phyloP scores from a whole-genome alignment of 1,284 basidiomycete genomes.

The Garcileccinum viscosum region DNA sequence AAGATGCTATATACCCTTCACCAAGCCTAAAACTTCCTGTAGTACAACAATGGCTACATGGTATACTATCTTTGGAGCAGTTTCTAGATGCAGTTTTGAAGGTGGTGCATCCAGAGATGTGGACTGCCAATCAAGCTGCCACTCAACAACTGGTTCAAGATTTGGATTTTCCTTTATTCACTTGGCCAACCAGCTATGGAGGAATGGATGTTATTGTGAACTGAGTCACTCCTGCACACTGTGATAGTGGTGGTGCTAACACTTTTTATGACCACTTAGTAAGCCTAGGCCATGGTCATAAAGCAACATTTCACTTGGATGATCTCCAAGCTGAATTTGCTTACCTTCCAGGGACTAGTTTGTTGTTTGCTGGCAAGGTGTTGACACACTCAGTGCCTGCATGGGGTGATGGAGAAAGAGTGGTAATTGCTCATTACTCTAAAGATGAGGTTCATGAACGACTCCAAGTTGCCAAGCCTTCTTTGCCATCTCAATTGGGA shows the following conservation, averaged over 20 bases:
- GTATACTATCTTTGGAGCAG: neutral
- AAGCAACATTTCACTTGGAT: constrained; percentile 1
- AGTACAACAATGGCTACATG: neutral
- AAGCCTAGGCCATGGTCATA: constrained; percentile 5
- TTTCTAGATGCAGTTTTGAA: neutral
- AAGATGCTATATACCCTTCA: neutral
- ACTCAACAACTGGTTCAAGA: neutral
- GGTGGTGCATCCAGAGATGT: constrained; percentile 3
- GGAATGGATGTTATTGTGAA: constrained; percentile 14
- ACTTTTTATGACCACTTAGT: constrained; percentile 7
- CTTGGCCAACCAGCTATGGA: constrained; percentile 11
- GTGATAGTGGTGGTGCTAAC: neutral
- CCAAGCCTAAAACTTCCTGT: neutral
- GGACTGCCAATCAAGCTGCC: neutral
- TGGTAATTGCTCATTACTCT: constrained; percentile 13
- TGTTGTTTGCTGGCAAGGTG: constrained; percentile 1
- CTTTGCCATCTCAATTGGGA: constrained; percentile 1
- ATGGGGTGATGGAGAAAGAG: constrained; percentile 8
- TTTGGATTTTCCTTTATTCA: neutral
- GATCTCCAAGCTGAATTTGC: constrained; percentile 6
- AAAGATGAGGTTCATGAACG: constrained; percentile 18
- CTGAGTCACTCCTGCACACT: neutral
- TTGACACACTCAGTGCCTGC: constrained; percentile 1
- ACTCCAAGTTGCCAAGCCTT: constrained; percentile 3
- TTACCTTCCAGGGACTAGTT: constrained; percentile 8